Conservation (phyloP, 2,329 filamentous ascomycete genomes). For the Hypoxylon sp. region DNA sequence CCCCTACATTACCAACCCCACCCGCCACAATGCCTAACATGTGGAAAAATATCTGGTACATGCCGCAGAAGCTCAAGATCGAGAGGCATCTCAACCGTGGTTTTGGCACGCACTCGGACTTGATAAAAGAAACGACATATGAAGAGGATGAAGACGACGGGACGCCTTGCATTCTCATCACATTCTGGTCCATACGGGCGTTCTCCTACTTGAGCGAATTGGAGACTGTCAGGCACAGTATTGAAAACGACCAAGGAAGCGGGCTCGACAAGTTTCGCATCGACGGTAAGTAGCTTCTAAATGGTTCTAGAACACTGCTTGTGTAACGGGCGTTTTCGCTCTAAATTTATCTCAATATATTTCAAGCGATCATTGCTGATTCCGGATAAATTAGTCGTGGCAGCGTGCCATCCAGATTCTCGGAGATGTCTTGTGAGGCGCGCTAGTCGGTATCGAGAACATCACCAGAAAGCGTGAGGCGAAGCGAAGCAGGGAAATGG, state of each 20-base stretch:
- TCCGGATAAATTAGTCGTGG: slow-evolving; percentile 5
- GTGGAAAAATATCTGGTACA: slow-evolving; percentile 22
- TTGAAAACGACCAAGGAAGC: slow-evolving; percentile 13
- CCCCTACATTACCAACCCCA: neutral
- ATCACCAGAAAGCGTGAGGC: slow-evolving; percentile 25
- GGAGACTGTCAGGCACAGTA: slow-evolving; percentile 1
- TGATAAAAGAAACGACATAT: slow-evolving; percentile 22
- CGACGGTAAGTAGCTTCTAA: slow-evolving; percentile 11
- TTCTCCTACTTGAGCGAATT: slow-evolving; percentile 7
- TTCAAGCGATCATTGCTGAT: slow-evolving; percentile 1
- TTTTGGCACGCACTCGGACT: neutral
- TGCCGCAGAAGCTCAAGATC: slow-evolving; percentile 15
- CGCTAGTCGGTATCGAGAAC: slow-evolving; percentile 12
- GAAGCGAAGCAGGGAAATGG: neutral
- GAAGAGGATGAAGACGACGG: slow-evolving; percentile 31
- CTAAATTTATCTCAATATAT: neutral
- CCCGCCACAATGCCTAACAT: slow-evolving; percentile 22
- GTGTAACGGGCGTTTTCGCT: neutral
- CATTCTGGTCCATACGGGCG: slow-evolving; percentile 7
- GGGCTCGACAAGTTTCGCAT: slow-evolving; percentile 28
- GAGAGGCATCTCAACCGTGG: slow-evolving; percentile 1
- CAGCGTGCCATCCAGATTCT: neutral
- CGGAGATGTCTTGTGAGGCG: slow-evolving; percentile 26
- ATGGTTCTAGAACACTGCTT: neutral
- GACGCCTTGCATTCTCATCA: slow-evolving; percentile 30